Percentiles rank a stretch among this genome's conserved stretches.
Evolutionary conservation across 2,329 filamentous ascomycete genomes (phyloP).

Genomic region (Colletotrichum sp.): DNA sequence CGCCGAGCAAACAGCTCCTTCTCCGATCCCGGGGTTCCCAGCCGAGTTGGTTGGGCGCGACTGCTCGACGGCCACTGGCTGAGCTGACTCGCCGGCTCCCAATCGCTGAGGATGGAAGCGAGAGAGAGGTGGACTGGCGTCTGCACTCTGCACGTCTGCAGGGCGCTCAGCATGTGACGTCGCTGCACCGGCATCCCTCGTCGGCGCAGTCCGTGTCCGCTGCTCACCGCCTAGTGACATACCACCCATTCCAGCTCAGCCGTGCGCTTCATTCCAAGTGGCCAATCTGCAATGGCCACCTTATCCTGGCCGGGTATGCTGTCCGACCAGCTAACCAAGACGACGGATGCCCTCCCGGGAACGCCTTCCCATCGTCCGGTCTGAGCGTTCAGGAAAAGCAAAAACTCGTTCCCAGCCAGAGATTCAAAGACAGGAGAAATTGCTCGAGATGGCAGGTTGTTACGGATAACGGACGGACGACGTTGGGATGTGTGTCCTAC

Average conservation of each 20-base stretch:
- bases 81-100: background rate
- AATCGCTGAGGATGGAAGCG: background rate
- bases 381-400: background rate
- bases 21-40: background rate
- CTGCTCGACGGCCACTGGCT: background rate
- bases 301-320: background rate
- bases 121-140: background rate
- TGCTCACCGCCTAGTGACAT: slow-evolving; percentile 20
- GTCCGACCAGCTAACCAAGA: background rate
- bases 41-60: background rate
- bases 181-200: slow-evolving; percentile 9
- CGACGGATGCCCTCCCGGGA: background rate
- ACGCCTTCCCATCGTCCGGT: background rate
- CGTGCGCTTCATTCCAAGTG: background rate
- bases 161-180: slow-evolving; percentile 17
- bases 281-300: background rate
- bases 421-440: slow-evolving; percentile 4
- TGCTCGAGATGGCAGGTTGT: slow-evolving; percentile 1
- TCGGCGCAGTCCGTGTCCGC: slow-evolving; percentile 13
- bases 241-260: background rate
- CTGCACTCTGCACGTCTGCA: background rate
- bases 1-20: background rate
- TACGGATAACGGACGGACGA: background rate
- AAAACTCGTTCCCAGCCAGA: background rate
- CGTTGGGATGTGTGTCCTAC: background rate